A percentile compares a stretch with the other conserved stretches of the same genome.
Conservation (phyloP, 78 protist genomes). For the Andalucia godoyi region DNA sequence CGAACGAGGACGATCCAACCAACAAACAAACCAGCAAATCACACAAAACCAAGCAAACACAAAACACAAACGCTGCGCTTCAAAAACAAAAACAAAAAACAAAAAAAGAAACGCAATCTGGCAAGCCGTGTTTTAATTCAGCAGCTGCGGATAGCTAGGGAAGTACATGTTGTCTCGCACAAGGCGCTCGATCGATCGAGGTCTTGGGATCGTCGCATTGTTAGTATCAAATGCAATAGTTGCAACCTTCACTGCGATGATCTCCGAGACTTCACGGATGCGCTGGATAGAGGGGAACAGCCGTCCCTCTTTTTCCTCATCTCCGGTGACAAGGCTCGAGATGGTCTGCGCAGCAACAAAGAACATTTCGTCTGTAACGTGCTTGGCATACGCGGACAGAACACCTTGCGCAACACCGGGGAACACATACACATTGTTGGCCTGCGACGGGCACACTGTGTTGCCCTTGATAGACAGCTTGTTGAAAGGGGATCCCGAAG, state of each 20-base stretch:
- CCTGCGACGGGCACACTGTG: slow-evolving; percentile 58
- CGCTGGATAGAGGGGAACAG: slow-evolving; percentile 29
- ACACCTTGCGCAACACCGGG: slow-evolving; percentile 83
- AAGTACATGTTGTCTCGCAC: too few relatives aligned
- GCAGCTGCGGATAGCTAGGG: too few relatives aligned
- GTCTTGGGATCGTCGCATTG: slow-evolving; percentile 18
- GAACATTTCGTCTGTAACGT: slow-evolving; percentile 62
- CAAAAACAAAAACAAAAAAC: too few relatives aligned
- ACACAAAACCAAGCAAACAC: too few relatives aligned
- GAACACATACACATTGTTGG: slow-evolving; percentile 66
- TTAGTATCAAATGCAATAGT: too few relatives aligned
- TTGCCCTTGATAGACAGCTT: slow-evolving; percentile 34
- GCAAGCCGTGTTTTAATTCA: too few relatives aligned
- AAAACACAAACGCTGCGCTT: too few relatives aligned
- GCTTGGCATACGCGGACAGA: slow-evolving; percentile 14
- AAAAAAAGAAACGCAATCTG: too few relatives aligned
- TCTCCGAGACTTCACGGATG: slow-evolving; percentile 34
- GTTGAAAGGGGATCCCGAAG: slow-evolving; percentile 78
- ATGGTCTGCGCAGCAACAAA: slow-evolving; percentile 44
- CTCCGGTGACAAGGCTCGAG: slow-evolving; percentile 32
- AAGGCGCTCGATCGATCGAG: too few relatives aligned
- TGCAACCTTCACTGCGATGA: slow-evolving; percentile 46
- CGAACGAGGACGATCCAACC: too few relatives aligned
- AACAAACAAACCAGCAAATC: too few relatives aligned
- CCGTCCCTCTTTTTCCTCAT: too few relatives aligned